phyloP scores from a whole-genome alignment of 345 rosid genomes.

The Hirschfeldia incana region DNA sequence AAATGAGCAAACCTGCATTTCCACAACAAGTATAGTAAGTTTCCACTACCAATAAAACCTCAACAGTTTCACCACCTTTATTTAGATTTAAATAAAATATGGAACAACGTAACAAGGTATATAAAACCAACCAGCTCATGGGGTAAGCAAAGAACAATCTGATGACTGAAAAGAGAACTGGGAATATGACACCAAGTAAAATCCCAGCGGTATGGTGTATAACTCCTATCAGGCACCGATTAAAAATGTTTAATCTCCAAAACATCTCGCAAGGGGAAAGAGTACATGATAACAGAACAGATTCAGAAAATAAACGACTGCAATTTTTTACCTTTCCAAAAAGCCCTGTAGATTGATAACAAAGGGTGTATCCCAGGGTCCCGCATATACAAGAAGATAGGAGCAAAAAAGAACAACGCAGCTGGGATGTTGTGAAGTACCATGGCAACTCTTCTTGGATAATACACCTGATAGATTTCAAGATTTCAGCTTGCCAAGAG shows the following conservation, averaged over 20 bases:
- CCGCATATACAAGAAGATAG: slow-evolving; percentile 56
- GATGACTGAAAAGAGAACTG: slow-evolving; percentile 66
- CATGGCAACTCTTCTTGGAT: slow-evolving; percentile 69
- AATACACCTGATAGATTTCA: slow-evolving; percentile 62
- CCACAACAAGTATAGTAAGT: slow-evolving; percentile 12
- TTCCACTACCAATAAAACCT: slow-evolving; percentile 3
- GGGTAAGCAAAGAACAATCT: slow-evolving; percentile 69
- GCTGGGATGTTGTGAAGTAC: slow-evolving; percentile 75
- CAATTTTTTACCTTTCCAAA: slow-evolving; percentile 62
- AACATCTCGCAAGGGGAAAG: slow-evolving; percentile 1
- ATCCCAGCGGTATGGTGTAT: slow-evolving; percentile 65
- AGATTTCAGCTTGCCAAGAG: slow-evolving; percentile 15
- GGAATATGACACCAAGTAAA: slow-evolving; percentile 68
- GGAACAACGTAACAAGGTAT: neutral
- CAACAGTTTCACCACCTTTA: slow-evolving; percentile 11
- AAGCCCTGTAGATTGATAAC: slow-evolving; percentile 57
- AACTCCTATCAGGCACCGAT: slow-evolving; percentile 55
- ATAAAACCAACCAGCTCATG: slow-evolving; percentile 77
- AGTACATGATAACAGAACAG: neutral
- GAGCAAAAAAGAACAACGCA: slow-evolving; percentile 58
- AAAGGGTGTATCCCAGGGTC: slow-evolving; percentile 47
- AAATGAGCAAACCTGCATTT: slow-evolving; percentile 92
- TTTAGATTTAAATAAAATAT: neutral
- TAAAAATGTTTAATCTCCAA: slow-evolving; percentile 19
- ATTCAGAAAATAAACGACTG: slow-evolving; percentile 1